These are phyloP conservation scores for Eucalyptus albens DNA, from an alignment of 345 rosid genomes.

Conservation along the genomic window DNA sequence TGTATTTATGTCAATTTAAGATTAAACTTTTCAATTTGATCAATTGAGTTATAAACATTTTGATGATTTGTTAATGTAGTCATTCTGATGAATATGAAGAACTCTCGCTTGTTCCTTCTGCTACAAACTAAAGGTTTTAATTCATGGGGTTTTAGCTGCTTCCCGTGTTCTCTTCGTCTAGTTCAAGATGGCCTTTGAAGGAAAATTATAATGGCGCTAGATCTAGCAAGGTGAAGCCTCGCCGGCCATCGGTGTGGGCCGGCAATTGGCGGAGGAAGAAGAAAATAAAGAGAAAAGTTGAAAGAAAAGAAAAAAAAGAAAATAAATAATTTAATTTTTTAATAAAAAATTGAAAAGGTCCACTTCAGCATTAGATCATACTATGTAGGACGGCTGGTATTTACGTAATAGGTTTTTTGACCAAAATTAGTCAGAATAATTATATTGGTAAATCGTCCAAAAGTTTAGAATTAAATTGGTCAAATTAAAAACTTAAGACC, in stretches of 20 bases:
- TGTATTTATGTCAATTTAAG: too few species aligned
- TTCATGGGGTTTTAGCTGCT: background rate
- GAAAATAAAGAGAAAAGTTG: background rate
- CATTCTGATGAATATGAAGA: too few species aligned
- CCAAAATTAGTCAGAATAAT: too few species aligned
- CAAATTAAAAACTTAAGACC: too few species aligned
- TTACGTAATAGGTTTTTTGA: too few species aligned
- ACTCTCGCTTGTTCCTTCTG: background rate
- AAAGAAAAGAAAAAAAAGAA: background rate
- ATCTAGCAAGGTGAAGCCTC: background rate
- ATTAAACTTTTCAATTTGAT: too few species aligned
- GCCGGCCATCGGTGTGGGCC: background rate
- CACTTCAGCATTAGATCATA: accelerated
- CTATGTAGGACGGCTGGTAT: background rate
- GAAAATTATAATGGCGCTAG: background rate
- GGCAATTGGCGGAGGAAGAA: too few species aligned
- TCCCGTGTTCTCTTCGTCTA: background rate
- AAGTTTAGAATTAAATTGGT: too few species aligned
- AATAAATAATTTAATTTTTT: too few species aligned
- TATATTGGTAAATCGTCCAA: too few species aligned
- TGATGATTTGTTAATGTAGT: too few species aligned
- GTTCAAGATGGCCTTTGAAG: background rate
- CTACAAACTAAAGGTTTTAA: background rate
- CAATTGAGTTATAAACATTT: background rate
- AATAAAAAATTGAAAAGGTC: too few species aligned